Evolutionary conservation across 2,329 filamentous ascomycete genomes (phyloP), one percentile per base, ranked within the genome.

Genomic region (Apiospora saccharicola): DNA sequence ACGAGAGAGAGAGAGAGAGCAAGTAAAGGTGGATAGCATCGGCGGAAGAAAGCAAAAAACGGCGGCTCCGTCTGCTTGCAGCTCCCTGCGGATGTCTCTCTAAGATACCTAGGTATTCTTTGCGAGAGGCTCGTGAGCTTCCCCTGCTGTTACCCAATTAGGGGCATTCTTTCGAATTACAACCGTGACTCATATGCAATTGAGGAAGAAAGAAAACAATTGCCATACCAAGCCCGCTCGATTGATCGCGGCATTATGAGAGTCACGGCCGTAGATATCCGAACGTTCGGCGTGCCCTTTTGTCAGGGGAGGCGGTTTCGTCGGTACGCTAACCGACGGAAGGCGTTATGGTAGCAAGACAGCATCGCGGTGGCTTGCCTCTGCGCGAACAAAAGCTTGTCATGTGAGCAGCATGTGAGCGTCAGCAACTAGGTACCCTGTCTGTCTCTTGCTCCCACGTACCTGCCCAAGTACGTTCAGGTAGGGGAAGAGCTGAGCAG

Each of bases 241-340:
- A 41, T 37, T 7, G 37, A 41, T 64, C 57, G 57, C 26, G 34
- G 34, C 41, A 41, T 41, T 14, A 30, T 30, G 26, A 30, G 57
- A 64, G 30, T 64, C 57, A 64, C 57, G 57, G 34, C 57, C 57
- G 57, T 64, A 64, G 57, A 64, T 64, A 64, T 41, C 57, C 57
- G 57, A 41, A 64, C 57, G 57, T 19, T n/a, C 57, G 34, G 34
- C 34, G 19, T 22, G 10, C 57, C 57, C 41, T 34, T 34, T 16
- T 57, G 57, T 41, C 57, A 64, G 57, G 34, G 57, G 57, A 41
- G 57, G 57, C 57, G 22, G 57, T 41, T 64, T 41, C 16, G 22
- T 64, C 57, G 57, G 57, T 64, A 64, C 34, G 34, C 57, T 64
- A 64, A 22, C 57, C 57, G 34, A 64, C 57, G 57, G 57, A 64